These are phyloP conservation scores for Russula foetens DNA, from an alignment of 768 basidiomycete species.

Conservation along the genomic window DNA sequence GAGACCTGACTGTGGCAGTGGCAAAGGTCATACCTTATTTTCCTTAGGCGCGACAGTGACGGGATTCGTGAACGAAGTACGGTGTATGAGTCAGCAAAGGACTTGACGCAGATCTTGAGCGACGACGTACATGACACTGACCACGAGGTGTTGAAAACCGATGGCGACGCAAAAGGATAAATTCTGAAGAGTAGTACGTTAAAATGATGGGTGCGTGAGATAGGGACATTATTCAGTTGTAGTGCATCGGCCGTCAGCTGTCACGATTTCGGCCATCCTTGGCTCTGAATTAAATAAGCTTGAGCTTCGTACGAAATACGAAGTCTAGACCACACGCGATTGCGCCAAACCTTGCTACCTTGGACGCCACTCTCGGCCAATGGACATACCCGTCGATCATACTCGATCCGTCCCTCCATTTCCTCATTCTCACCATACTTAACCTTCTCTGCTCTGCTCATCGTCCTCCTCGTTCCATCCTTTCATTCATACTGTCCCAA, in stretches of 20 bases:
- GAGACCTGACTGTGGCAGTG: neutral
- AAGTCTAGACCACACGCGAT: neutral
- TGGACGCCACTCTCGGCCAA: too few species aligned
- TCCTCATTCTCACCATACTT: neutral
- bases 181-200: neutral
- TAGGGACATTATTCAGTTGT: neutral
- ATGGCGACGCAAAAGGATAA: neutral
- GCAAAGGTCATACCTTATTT: neutral
- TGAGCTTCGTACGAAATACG: neutral
- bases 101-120: conserved; percentile 5
- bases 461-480: neutral
- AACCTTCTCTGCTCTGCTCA: neutral
- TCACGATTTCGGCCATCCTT: neutral
- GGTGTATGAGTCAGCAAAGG: neutral
- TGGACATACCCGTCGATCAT: conserved; percentile 5
- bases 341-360: too few species aligned
- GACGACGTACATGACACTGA: neutral
- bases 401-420: conserved; percentile 7
- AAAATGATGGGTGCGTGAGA: neutral
- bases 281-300: neutral
- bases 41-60: neutral
- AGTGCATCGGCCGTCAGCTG: neutral
- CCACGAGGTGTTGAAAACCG: neutral
- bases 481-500: neutral
- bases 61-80: neutral